Conservation (phyloP, 78 protist genomes). For the Anaeramoeba flamelloides region DNA sequence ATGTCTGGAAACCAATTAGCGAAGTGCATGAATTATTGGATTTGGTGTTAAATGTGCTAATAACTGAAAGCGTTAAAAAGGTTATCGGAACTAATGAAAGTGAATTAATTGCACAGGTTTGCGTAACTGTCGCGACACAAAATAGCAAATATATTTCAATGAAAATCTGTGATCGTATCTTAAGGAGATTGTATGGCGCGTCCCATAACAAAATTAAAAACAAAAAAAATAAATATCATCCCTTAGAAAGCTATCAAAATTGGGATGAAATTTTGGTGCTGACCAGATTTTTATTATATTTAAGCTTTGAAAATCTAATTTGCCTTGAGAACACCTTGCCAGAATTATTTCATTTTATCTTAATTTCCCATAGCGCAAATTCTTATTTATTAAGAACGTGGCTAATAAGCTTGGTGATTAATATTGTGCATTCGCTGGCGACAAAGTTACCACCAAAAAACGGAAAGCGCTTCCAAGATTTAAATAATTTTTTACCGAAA, state of each 20-base stretch:
- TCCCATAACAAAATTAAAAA: neutral
- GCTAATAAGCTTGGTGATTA: constrained; percentile 23
- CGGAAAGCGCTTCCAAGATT: neutral
- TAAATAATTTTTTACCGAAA: neutral
- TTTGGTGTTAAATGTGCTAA: constrained; percentile 15
- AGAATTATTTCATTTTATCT: constrained; percentile 24
- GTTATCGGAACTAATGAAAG: constrained; percentile 16
- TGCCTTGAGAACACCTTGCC: constrained; percentile 24
- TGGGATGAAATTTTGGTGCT: constrained; percentile 32
- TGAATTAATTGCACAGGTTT: constrained; percentile 28
- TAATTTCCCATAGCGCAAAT: constrained; percentile 20
- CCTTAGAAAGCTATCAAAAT: constrained; percentile 8
- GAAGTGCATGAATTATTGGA: constrained; percentile 2
- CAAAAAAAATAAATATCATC: neutral
- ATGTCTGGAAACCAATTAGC: constrained; percentile 38
- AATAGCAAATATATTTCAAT: constrained; percentile 15
- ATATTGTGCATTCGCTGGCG: constrained; percentile 36
- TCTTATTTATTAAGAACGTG: constrained; percentile 19
- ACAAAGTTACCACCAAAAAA: constrained; percentile 14
- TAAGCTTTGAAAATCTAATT: constrained; percentile 34
- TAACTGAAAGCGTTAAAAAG: constrained; percentile 5
- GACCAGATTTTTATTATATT: constrained; percentile 21
- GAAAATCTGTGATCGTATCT: neutral
- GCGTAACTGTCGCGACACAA: constrained; percentile 29
- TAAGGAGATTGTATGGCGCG: neutral